Evolutionary conservation across 495 filamentous ascomycete genomes (phyloP).

Genomic region (Podospora didyma): DNA sequence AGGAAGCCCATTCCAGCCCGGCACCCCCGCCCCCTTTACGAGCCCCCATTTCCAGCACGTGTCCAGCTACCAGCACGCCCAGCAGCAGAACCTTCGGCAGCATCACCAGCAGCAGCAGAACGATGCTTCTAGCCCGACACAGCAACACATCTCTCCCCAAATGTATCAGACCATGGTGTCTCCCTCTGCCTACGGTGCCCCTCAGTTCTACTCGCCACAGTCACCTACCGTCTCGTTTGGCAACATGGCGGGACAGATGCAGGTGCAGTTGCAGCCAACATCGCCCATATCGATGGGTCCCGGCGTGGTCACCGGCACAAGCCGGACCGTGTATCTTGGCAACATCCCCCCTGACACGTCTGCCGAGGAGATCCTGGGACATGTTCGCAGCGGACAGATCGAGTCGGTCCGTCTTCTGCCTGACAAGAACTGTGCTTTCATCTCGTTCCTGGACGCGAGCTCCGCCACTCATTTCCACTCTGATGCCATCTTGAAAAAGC

Average conservation of each 20-base stretch:
- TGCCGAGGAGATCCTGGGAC: slow-evolving; percentile 94
- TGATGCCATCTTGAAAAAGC: slow-evolving; percentile 98
- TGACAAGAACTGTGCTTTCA: slow-evolving; percentile 99
- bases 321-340: slow-evolving; percentile 92
- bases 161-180: slow-evolving; percentile 75
- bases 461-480: slow-evolving; percentile 99
- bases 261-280: slow-evolving; percentile 43
- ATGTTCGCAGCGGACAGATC: slow-evolving; percentile 96
- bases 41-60: slow-evolving; percentile 89
- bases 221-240: slow-evolving; percentile 76
- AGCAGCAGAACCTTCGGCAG: slow-evolving; percentile 55
- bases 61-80: slow-evolving; percentile 67
- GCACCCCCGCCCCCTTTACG: slow-evolving; percentile 82
- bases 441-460: slow-evolving; percentile 94
- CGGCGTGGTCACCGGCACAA: slow-evolving; percentile 82
- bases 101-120: slow-evolving; percentile 53
- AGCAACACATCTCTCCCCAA: slow-evolving; percentile 61
- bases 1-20: slow-evolving; percentile 94
- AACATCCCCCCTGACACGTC: slow-evolving; percentile 98
- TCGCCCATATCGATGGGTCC: slow-evolving; percentile 70
- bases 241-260: slow-evolving; percentile 57
- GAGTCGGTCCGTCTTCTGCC: slow-evolving; percentile 93
- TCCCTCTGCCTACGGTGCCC: slow-evolving; percentile 66
- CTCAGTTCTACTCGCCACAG: slow-evolving; percentile 76
- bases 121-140: slow-evolving; percentile 44